A percentile compares a stretch with the other conserved stretches of the same genome.
Evolutionary conservation across 805 yeast species (phyloP).

Genomic region (Candida rishiriensis): DNA sequence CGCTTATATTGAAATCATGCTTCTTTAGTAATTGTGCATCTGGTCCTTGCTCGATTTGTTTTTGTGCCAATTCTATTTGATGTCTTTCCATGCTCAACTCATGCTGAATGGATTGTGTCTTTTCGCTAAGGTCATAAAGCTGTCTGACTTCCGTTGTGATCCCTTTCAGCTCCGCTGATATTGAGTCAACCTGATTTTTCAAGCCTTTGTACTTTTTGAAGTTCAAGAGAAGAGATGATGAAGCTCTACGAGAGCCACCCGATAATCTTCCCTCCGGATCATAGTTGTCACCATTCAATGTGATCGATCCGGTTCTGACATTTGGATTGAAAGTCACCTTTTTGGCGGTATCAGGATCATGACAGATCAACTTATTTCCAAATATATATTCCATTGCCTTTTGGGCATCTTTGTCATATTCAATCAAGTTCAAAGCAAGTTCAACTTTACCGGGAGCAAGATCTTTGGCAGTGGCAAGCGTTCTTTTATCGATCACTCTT

Average conservation of each 20-base stretch:
- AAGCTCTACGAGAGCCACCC: slow-evolving; percentile 79
- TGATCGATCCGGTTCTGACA: slow-evolving; percentile 76
- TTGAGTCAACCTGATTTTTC: slow-evolving; percentile 36
- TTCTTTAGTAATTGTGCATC: slow-evolving; percentile 52
- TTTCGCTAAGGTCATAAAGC: slow-evolving; percentile 40
- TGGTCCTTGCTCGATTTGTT: slow-evolving; percentile 51
- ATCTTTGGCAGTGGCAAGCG: slow-evolving; percentile 63
- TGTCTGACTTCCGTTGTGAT: slow-evolving; percentile 37
- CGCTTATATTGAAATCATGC: slow-evolving; percentile 40
- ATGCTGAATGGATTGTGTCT: slow-evolving; percentile 54
- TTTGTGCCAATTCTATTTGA: slow-evolving; percentile 51
- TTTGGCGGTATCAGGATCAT: slow-evolving; percentile 85
- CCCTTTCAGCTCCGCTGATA: slow-evolving; percentile 37
- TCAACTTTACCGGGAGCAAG: slow-evolving; percentile 83
- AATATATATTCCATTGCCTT: slow-evolving; percentile 90
- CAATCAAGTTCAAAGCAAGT: slow-evolving; percentile 77
- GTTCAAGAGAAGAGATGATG: slow-evolving; percentile 54
- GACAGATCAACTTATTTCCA: slow-evolving; percentile 84
- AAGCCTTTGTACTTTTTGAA: slow-evolving; percentile 54
- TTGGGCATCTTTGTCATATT: slow-evolving; percentile 62
- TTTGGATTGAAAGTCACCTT: slow-evolving; percentile 81
- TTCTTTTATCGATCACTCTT: slow-evolving; percentile 44
- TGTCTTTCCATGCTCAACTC: slow-evolving; percentile 54
- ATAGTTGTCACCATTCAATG: slow-evolving; percentile 88
- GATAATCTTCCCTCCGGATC: slow-evolving; percentile 95